Conservation (phyloP, 768 basidiomycete genomes). For the Cubamyces sp. region DNA sequence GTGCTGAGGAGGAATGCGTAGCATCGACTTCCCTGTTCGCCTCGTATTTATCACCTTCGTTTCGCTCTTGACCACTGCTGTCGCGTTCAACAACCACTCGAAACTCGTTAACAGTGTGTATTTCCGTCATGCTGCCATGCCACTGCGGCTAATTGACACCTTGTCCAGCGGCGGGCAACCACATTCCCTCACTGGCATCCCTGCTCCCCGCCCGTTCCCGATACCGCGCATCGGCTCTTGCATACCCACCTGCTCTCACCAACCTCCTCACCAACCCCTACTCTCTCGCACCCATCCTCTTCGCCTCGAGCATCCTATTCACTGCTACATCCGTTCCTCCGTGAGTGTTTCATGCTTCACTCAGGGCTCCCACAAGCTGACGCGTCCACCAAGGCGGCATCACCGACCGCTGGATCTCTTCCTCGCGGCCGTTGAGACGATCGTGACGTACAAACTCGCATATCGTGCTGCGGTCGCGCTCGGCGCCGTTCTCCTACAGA, state of each 20-base stretch:
- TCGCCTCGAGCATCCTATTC: conserved; percentile 56
- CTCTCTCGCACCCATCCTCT: conserved; percentile 62
- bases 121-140: background rate
- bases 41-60: conserved; percentile 59
- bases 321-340: conserved; percentile 57
- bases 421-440: conserved; percentile 76
- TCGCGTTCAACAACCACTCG: conserved; percentile 64
- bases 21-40: conserved; percentile 70
- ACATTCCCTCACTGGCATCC: conserved; percentile 56
- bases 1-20: conserved; percentile 24
- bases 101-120: conserved; percentile 66
- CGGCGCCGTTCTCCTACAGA: conserved; percentile 88
- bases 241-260: conserved; percentile 40
- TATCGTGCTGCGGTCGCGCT: conserved; percentile 84
- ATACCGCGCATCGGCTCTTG: conserved; percentile 38
- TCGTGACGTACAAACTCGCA: conserved; percentile 80
- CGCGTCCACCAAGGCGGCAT: conserved; percentile 42
- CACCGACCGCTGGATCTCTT: conserved; percentile 81
- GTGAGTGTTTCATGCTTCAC: conserved; percentile 45
- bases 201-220: conserved; percentile 50
- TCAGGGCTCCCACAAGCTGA: background rate
- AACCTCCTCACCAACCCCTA: conserved; percentile 74
- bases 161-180: conserved; percentile 59
- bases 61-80: conserved; percentile 59
- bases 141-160: background rate